phyloP scores from a whole-genome alignment of 192 early-diverging fungal genomes.

The Kappamyces sp. region DNA sequence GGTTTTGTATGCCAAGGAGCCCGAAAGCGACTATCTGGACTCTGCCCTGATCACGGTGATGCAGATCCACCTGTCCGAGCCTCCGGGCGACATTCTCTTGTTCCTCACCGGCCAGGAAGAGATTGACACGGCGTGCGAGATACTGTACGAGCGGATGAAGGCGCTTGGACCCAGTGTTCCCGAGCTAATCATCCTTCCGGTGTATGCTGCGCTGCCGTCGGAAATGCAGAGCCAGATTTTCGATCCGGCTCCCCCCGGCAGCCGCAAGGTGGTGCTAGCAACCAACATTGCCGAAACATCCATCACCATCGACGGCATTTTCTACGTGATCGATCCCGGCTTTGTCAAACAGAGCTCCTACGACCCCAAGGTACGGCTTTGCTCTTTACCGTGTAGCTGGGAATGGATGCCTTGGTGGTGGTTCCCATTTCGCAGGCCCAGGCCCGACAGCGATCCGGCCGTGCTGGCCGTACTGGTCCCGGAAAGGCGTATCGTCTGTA shows the following conservation, averaged over 20 bases:
- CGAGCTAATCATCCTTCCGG: constrained; percentile 90
- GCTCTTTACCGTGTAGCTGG: constrained; percentile 33
- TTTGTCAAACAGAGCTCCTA: constrained; percentile 96
- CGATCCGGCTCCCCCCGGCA: constrained; percentile 89
- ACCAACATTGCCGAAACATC: constrained; percentile 99
- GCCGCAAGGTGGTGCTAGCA: constrained; percentile 90
- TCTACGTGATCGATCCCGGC: constrained; percentile 97
- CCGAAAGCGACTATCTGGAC: constrained; percentile 90
- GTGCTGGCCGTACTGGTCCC: constrained; percentile 93
- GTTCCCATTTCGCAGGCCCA: constrained; percentile 92
- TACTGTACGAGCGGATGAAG: constrained; percentile 72
- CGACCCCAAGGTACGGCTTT: constrained; percentile 59
- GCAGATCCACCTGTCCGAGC: constrained; percentile 94
- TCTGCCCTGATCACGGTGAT: constrained; percentile 89
- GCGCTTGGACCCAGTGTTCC: constrained; percentile 61
- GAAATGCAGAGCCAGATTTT: constrained; percentile 97
- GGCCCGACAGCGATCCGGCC: constrained; percentile 87
- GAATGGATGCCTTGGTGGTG: constrained; percentile 96
- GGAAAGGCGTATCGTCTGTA: constrained; percentile 97
- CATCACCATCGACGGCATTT: constrained; percentile 90
- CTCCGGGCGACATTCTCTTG: constrained; percentile 86
- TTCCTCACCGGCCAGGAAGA: constrained; percentile 99
- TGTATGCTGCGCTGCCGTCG: constrained; percentile 92
- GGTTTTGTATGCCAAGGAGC: constrained; percentile 89
- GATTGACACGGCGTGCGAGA: constrained; percentile 74